These are phyloP conservation scores for Ustilago trichophora DNA, from an alignment of 1,284 basidiomycete species.

Conservation along the genomic window DNA sequence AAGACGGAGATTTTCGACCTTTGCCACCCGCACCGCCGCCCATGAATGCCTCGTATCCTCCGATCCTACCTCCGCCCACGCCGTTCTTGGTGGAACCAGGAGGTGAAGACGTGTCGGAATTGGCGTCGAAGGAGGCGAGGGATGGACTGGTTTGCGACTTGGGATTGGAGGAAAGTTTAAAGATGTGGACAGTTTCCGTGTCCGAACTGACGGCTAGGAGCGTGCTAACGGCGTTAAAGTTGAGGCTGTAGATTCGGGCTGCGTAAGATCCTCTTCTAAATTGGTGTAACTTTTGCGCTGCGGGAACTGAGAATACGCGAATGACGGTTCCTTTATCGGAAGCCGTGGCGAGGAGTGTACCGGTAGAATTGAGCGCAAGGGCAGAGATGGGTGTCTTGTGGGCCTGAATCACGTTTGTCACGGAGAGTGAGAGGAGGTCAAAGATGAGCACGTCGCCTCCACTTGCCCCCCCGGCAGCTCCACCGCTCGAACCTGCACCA, in stretches of 20 bases:
- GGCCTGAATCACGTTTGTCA: conserved; percentile 94
- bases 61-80: conserved; percentile 13
- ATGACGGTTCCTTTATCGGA: conserved; percentile 97
- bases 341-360: conserved; percentile 90
- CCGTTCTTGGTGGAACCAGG: conserved; percentile 14
- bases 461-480: too few relatives aligned
- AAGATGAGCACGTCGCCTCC: conserved; percentile 71
- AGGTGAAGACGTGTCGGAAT: conserved; percentile 19
- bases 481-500: too few relatives aligned
- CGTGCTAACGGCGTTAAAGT: conserved; percentile 85
- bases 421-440: conserved; percentile 87
- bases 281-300: conserved; percentile 91
- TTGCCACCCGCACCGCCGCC: conserved; percentile 24
- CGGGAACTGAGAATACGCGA: conserved; percentile 89
- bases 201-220: conserved; percentile 83
- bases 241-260: conserved; percentile 87
- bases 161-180: conserved; percentile 76
- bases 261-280: conserved; percentile 89
- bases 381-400: conserved; percentile 93
- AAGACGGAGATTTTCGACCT: too few relatives aligned
- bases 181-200: conserved; percentile 96
- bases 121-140: conserved; percentile 19
- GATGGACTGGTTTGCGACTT: neutral
- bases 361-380: conserved; percentile 84
- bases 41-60: conserved; percentile 67